Evolutionary conservation across 495 filamentous ascomycete genomes (phyloP), one percentile per base, ranked within the genome.

Genomic region (Lophiostoma macrostomum): DNA sequence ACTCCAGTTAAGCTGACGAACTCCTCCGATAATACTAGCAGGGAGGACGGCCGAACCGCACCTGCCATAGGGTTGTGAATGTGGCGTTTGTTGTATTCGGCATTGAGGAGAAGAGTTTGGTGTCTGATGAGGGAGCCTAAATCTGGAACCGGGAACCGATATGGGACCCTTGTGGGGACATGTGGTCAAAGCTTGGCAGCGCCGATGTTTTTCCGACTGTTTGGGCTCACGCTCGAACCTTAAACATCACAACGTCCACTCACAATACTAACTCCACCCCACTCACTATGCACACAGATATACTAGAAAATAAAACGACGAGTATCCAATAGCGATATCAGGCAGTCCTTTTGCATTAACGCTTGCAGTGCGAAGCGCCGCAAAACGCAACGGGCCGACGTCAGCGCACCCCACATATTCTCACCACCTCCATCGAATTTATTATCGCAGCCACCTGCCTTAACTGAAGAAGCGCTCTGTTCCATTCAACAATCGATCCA

Each of bases 311-410:
- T 49, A 32, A 49, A 49, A 32, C 45, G 45, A 49, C 32, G 20
- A 49, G 45, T 29, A 36, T 49, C 45, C 13, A 23, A 49, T 36
- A 49, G 45, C 18, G 45, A 49, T 14, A 29, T 20, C 8, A 23
- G 45, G 45, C 45, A 36, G 20, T 10, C 45, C 19, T 49, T 32
- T 49, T 20, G 25, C 42, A n/a, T 13, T 24, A 46, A 29, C 28
- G 42, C 28, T 34, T 46, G 42, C 42, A 49, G 45, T 20, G 23
- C 30, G 45, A 49, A 49, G 45, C 45, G 45, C 45, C 45, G 45
- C 45, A 49, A 49, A 49, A 36, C 45, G 23, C 45, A 36, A 25
- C 38, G 45, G 36, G 20, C 29, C 30, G 12, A 37, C 45, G 45
- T 37, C 29, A 13, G 11, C 29, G 31, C 45, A 49, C 29, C 30